Base-by-base conservation (phyloP, 106 monocot genomes). In the Dioscorea zingiberensis region DNA sequence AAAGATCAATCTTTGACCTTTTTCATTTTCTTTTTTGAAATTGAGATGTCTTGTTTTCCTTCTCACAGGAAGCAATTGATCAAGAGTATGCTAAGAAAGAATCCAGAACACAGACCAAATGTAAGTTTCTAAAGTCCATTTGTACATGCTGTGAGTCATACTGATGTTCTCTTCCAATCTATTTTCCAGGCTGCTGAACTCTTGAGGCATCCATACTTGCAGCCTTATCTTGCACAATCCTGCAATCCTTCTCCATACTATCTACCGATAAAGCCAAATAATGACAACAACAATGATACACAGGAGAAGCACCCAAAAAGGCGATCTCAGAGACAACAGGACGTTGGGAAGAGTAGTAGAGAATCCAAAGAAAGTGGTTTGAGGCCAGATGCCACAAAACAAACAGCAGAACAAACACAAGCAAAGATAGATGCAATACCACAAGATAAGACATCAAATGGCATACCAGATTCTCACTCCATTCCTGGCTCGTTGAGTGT, bases 21-120 rank as follows among this genome's bases (percentile, higher is more conserved):
- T n/a, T n/a, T n/a, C n/a, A n/a, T 38, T 38, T 10, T 38, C 6
- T 38, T 10, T 8, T 2, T 28, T 55, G 13, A 27, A 23, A 58
- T n/a, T 63, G 8, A 67, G 18, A 26, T 48, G 47, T 1, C 4
- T 22, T 6, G 10, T 56, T 71, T 77, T 60, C 5, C 22, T 18
- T 22, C 44, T 59, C 13, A 32, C 79, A 94, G 94, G 74, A 94
- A 94, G 69, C 65, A 87, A 56, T 55, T 94, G 79, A 87, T 94
- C 67, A 94, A 90, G 67, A 71, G 74, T 55, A 94, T 90, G 94
- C 70, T 94, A 45, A 90, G 94, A 29, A 94, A 94, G 64, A 94
- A 94, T 54, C 94, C 94, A 74, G 94, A 94, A 69, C 84, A 87
- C 55, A 84, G 94, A 77, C 94, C 94, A 30, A 82, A 79, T 55